A percentile compares a stretch with the other conserved stretches of the same genome.
phyloP scores from a whole-genome alignment of 345 rosid genomes.

The Conringia planisiliqua region DNA sequence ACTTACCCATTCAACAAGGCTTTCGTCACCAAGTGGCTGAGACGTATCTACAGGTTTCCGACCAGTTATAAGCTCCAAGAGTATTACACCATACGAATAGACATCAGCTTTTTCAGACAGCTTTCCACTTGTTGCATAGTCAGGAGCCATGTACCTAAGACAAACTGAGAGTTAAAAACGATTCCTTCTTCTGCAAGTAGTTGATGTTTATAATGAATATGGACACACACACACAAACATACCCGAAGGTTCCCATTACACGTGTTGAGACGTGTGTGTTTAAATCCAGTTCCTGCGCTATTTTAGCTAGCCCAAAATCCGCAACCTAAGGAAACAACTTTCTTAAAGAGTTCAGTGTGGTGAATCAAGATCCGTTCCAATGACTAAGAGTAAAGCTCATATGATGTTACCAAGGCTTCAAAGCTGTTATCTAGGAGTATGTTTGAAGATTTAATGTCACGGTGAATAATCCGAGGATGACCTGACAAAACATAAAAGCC shows the following conservation, averaged over 20 bases:
- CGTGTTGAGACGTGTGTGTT: slow-evolving; percentile 92
- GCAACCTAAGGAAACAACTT: slow-evolving; percentile 54
- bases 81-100: slow-evolving; percentile 92
- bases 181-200: neutral
- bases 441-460: slow-evolving; percentile 96
- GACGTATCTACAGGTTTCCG: slow-evolving; percentile 93
- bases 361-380: neutral
- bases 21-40: slow-evolving; percentile 94
- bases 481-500: slow-evolving; percentile 42
- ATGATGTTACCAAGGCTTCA: slow-evolving; percentile 76
- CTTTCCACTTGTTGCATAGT: slow-evolving; percentile 94
- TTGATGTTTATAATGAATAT: neutral
- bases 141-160: slow-evolving; percentile 97
- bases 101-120: slow-evolving; percentile 95
- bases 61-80: slow-evolving; percentile 92
- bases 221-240: slow-evolving; percentile 14
- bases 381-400: neutral
- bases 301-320: slow-evolving; percentile 94
- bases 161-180: neutral
- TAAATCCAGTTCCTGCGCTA: slow-evolving; percentile 83
- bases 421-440: slow-evolving; percentile 83
- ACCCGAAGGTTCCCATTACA: slow-evolving; percentile 99
- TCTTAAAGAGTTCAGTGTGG: neutral
- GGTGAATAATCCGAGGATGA: slow-evolving; percentile 96
- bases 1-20: slow-evolving; percentile 96